Conservation (phyloP, 202 grass and related monocot species). For the Panicum hallii region DNA sequence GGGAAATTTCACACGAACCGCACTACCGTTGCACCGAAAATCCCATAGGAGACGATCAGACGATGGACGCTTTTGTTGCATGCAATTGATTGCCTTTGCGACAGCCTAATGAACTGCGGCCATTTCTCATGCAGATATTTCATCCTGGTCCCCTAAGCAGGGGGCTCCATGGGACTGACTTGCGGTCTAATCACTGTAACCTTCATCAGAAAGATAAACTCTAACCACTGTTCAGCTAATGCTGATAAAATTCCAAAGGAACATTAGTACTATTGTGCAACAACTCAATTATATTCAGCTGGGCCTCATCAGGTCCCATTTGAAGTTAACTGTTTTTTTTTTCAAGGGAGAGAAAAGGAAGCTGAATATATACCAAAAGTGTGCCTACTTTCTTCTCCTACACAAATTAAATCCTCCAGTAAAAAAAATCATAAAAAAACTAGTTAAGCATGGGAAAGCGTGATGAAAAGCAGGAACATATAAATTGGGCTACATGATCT, state of each 20-base stretch:
- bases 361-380: constrained; percentile 22
- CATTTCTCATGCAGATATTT: constrained; percentile 30
- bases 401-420: not conserved
- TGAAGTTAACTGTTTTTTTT: not conserved
- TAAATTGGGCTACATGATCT: constrained; percentile 1
- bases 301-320: not conserved
- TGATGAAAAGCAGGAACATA: not conserved
- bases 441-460: not conserved
- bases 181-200: not conserved
- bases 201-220: not conserved
- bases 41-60: not conserved
- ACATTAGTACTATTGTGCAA: not conserved
- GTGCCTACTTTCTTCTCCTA: constrained; percentile 12
- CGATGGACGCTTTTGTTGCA: constrained; percentile 31
- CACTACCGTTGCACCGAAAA: constrained; percentile 21
- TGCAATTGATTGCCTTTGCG: constrained; percentile 44
- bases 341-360: not conserved
- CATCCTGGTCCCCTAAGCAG: not conserved
- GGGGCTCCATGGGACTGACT: not conserved
- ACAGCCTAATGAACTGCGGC: constrained; percentile 42
- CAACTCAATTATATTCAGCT: not conserved
- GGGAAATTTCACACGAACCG: not conserved
- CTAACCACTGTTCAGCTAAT: not conserved
- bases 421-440: not conserved
- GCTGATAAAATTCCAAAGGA: not conserved